A percentile compares a stretch with the other conserved stretches of the same genome.
Evolutionary conservation across 106 monocot species (phyloP).

Genomic region (Phalaenopsis equestris): DNA sequence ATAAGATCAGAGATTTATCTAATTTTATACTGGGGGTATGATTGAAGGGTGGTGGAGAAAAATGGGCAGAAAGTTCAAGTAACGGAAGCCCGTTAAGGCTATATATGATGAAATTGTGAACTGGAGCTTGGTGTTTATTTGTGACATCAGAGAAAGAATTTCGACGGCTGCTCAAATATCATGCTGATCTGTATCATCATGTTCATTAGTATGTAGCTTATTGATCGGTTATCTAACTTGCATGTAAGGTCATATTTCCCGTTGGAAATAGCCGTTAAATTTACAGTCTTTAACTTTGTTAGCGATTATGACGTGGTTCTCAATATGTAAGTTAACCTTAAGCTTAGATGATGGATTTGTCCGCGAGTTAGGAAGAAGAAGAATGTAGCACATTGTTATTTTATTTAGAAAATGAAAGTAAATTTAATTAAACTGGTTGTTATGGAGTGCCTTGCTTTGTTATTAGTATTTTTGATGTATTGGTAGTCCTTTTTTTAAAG

Average conservation of each 20-base stretch:
- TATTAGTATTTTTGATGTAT: too few relatives aligned
- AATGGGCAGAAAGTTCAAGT: neutral
- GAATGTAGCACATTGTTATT: conserved; percentile 8
- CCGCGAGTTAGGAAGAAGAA: neutral
- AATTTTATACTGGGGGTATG: neutral
- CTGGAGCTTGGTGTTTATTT: too few relatives aligned
- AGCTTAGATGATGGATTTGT: conserved; percentile 4
- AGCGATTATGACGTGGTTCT: neutral
- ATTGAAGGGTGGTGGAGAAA: neutral
- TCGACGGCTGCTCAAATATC: neutral
- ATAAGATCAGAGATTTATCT: neutral
- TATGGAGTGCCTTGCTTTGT: too few relatives aligned
- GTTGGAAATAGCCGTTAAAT: too few relatives aligned
- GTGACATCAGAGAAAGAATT: too few relatives aligned
- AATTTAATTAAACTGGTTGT: neutral
- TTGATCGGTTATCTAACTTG: neutral
- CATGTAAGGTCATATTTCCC: neutral
- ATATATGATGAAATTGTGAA: neutral
- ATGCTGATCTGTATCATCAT: neutral
- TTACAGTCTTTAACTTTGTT: neutral
- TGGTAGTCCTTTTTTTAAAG: too few relatives aligned
- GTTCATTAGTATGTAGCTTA: neutral
- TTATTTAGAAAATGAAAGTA: neutral
- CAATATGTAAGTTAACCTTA: neutral
- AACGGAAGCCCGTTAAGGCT: neutral